Conservation (phyloP, 495 filamentous ascomycete genomes). For the Daldinia decipiens region DNA sequence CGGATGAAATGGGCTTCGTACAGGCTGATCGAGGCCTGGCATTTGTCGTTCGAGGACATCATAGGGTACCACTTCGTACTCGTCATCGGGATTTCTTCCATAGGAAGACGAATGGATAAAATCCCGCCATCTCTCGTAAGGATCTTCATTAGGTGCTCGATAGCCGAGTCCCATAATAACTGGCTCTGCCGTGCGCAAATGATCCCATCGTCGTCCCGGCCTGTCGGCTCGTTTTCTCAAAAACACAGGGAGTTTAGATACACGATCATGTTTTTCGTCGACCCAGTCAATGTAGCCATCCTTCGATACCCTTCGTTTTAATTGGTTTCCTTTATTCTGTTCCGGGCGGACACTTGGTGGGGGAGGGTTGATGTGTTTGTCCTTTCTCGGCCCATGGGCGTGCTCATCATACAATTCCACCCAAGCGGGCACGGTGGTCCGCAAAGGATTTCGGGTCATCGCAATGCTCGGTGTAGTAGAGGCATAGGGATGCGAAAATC, state of each 20-base stretch:
- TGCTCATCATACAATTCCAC: slow-evolving; percentile 48
- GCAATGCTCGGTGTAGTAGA: slow-evolving; percentile 23
- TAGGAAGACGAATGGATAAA: slow-evolving; percentile 64
- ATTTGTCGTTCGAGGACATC: slow-evolving; percentile 59
- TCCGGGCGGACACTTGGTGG: slow-evolving; percentile 42
- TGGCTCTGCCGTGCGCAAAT: slow-evolving; percentile 63
- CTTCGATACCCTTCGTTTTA: slow-evolving; percentile 59
- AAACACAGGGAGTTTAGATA: slow-evolving; percentile 48
- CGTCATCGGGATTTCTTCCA: slow-evolving; percentile 57
- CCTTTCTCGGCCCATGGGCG: slow-evolving; percentile 36
- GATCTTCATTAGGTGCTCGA: slow-evolving; percentile 45
- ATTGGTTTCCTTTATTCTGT: slow-evolving; percentile 43
- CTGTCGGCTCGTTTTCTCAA: slow-evolving; percentile 48
- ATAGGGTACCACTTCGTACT: slow-evolving; percentile 56
- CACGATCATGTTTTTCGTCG: slow-evolving; percentile 46
- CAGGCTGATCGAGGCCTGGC: slow-evolving; percentile 58
- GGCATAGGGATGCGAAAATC: slow-evolving; percentile 35
- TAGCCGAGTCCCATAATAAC: slow-evolving; percentile 63
- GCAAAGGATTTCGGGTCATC: slow-evolving; percentile 48
- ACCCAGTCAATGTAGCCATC: slow-evolving; percentile 64
- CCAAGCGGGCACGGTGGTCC: slow-evolving; percentile 48
- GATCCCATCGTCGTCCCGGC: slow-evolving; percentile 66
- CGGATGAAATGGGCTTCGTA: slow-evolving; percentile 64
- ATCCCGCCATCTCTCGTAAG: slow-evolving; percentile 58
- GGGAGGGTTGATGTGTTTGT: slow-evolving; percentile 34